Percentiles rank a stretch among this genome's conserved stretches.
Conservation (phyloP, 2,329 filamentous ascomycete species). For the Penicillium sp. region DNA sequence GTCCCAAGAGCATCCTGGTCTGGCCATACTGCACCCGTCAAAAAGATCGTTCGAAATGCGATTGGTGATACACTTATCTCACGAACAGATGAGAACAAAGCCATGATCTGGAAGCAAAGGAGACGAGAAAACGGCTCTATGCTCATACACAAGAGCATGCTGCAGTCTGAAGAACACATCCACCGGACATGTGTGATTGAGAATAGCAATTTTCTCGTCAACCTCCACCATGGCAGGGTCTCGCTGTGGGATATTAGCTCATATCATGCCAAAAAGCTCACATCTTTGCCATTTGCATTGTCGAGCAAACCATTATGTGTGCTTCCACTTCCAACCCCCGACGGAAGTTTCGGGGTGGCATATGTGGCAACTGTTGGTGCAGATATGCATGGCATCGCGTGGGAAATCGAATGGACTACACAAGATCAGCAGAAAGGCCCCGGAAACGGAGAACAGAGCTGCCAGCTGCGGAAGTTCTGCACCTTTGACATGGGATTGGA, state of each 20-base stretch:
- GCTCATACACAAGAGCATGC: conserved; percentile 64
- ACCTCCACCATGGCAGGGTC: conserved; percentile 68
- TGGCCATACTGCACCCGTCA: conserved; percentile 75
- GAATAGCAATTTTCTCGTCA: conserved; percentile 76
- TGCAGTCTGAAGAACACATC: conserved; percentile 67
- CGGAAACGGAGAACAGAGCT: conserved; percentile 34
- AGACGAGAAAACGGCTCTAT: conserved; percentile 51
- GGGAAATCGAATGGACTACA: conserved; percentile 67
- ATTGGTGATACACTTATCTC: conserved; percentile 78
- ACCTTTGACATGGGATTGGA: conserved; percentile 63
- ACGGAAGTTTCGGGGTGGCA: conserved; percentile 54
- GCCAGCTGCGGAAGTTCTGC: conserved; percentile 64
- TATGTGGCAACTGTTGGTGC: conserved; percentile 83
- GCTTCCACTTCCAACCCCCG: conserved; percentile 63
- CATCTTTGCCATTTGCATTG: conserved; percentile 57
- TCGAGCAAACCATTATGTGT: conserved; percentile 75
- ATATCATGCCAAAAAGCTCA: conserved; percentile 58
- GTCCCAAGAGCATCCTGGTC: conserved; percentile 69
- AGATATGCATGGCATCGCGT: conserved; percentile 73
- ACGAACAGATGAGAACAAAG: conserved; percentile 72
- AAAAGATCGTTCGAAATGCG: conserved; percentile 82
- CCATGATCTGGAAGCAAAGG: conserved; percentile 76
- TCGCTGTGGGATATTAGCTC: conserved; percentile 76
- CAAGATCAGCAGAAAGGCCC: conserved; percentile 27
- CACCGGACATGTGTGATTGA: conserved; percentile 75